These are phyloP conservation scores for Dichotomopilus funicola DNA, from an alignment of 2,329 filamentous ascomycete genomes.

Conservation along the genomic window DNA sequence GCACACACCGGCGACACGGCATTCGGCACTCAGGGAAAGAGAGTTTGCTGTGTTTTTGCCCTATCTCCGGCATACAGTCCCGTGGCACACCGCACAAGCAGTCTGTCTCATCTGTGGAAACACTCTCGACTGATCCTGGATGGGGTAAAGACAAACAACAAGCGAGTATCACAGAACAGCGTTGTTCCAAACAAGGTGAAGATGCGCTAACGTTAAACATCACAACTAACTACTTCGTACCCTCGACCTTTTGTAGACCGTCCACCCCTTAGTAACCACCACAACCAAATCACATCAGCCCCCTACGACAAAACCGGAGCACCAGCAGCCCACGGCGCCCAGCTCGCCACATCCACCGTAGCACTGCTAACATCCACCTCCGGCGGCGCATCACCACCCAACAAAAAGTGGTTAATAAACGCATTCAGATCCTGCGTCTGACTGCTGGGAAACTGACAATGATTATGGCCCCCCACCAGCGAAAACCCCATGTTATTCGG, in stretches of 20 bases:
- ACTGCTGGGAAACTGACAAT: conserved; percentile 49
- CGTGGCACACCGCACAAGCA: not conserved
- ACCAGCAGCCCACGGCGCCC: conserved; percentile 35
- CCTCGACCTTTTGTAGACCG: not conserved
- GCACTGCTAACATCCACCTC: conserved; percentile 35
- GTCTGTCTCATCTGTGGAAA: too few species aligned
- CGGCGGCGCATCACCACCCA: conserved; percentile 31
- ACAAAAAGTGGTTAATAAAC: conserved; percentile 51
- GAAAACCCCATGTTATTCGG: conserved; percentile 53
- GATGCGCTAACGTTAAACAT: not conserved
- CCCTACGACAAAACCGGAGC: conserved; percentile 32
- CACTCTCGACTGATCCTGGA: not conserved
- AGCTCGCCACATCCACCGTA: conserved; percentile 33
- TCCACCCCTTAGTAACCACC: too few species aligned
- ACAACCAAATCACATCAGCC: too few species aligned
- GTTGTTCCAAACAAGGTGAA: not conserved
- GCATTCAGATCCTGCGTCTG: conserved; percentile 46
- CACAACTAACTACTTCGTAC: not conserved
- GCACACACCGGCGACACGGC: too few species aligned
- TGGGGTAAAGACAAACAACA: not conserved
- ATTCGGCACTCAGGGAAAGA: not conserved
- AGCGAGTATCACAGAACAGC: not conserved
- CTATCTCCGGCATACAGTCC: not conserved
- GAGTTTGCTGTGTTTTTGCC: not conserved
- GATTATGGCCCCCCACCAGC: conserved; percentile 46